These are phyloP conservation scores for Plasmodium coatneyi DNA, from an alignment of 169 alveolate genomes.

Conservation along the genomic window DNA sequence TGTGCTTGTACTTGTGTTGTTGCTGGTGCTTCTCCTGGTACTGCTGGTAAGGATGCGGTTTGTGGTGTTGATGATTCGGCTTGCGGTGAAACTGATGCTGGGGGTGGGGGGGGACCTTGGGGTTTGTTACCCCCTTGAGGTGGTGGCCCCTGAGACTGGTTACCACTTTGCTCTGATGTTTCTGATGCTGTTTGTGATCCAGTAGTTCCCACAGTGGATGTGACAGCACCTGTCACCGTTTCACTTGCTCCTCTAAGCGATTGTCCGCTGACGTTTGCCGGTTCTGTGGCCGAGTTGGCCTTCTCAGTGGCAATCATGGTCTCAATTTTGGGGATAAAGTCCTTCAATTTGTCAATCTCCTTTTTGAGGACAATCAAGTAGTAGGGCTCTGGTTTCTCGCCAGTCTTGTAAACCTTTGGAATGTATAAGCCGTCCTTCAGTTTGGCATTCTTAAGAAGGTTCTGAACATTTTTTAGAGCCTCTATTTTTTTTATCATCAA, in stretches of 20 bases:
- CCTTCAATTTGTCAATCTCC: constrained; percentile 36
- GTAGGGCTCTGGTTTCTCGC: constrained; percentile 17
- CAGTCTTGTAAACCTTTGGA: constrained; percentile 9
- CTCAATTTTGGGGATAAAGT: constrained; percentile 29
- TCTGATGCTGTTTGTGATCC: background rate
- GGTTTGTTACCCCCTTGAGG: no score
- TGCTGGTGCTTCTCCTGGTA: no score
- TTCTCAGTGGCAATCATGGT: constrained; percentile 9
- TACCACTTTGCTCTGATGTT: no score
- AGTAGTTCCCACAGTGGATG: no score
- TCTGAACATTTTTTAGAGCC: constrained; percentile 6
- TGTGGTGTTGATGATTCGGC: no score
- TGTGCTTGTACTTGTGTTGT: no score
- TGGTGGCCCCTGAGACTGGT: no score
- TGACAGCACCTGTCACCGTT: background rate
- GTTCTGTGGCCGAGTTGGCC: background rate
- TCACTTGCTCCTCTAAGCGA: background rate
- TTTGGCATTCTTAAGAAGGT: background rate
- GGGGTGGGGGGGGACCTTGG: no score
- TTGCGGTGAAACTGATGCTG: no score
- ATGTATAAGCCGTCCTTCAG: constrained; percentile 2
- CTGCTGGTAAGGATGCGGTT: no score
- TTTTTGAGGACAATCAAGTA: constrained; percentile 34
- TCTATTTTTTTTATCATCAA: constrained; percentile 20
- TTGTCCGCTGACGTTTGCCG: background rate